These are phyloP conservation scores for Boletus barrowsii DNA, from an alignment of 768 basidiomycete genomes.

Conservation along the genomic window DNA sequence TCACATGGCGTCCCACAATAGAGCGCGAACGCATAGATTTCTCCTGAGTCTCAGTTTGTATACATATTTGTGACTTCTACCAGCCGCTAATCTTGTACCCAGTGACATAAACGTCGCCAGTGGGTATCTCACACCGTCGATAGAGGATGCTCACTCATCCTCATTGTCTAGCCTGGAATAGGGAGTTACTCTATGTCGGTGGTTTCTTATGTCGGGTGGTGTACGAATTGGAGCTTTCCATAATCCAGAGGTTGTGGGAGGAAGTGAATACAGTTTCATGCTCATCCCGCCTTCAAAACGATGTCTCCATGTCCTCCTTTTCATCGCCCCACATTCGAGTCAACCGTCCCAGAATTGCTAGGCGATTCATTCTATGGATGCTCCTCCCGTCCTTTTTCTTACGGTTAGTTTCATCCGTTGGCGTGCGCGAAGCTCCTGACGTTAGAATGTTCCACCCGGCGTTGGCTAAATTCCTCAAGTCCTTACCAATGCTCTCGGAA, in stretches of 20 bases:
- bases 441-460: slow-evolving; percentile 70
- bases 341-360: slow-evolving; percentile 67
- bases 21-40: slow-evolving; percentile 2
- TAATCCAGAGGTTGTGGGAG: slow-evolving; percentile 36
- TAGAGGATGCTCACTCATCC: background rate
- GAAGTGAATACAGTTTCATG: background rate
- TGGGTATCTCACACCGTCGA: background rate
- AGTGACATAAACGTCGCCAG: background rate
- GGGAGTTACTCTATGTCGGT: slow-evolving; percentile 78
- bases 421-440: slow-evolving; percentile 60
- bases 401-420: slow-evolving; percentile 71
- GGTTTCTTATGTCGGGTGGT: slow-evolving; percentile 78
- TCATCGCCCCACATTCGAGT: slow-evolving; percentile 61
- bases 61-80: background rate
- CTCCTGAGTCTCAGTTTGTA: background rate
- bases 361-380: slow-evolving; percentile 78
- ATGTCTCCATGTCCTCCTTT: slow-evolving; percentile 11
- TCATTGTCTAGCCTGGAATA: slow-evolving; percentile 72
- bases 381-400: slow-evolving; percentile 49
- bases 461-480: slow-evolving; percentile 69
- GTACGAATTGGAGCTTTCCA: slow-evolving; percentile 76
- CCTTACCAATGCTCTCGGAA: slow-evolving; percentile 67
- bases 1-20: background rate
- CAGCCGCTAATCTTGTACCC: background rate
- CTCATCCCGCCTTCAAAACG: background rate